Evolutionary conservation across 2,329 filamentous ascomycete species (phyloP).

Genomic region (Scopulariopsis brevicaulis): DNA sequence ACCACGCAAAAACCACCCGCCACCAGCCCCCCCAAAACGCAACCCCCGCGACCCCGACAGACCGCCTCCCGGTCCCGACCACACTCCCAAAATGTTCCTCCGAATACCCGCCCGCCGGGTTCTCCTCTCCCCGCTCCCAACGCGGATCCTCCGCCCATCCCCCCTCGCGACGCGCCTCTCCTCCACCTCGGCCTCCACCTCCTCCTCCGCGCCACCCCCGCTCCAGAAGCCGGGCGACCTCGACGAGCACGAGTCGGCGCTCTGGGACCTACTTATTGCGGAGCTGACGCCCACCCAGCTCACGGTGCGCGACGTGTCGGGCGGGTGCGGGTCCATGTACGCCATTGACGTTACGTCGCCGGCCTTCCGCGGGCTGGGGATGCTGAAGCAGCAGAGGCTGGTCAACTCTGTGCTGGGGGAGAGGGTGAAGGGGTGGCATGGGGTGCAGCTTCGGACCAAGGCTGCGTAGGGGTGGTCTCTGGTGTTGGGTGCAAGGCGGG

Average conservation of each 20-base stretch:
- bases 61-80: background rate
- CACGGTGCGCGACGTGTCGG: slow-evolving; percentile 67
- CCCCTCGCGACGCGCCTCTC: slow-evolving; percentile 7
- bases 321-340: slow-evolving; percentile 83
- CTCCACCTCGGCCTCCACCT: slow-evolving; percentile 13
- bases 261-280: slow-evolving; percentile 41
- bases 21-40: background rate
- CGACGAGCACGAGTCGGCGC: slow-evolving; percentile 42
- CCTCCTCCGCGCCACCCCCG: slow-evolving; percentile 18
- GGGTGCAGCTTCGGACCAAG: slow-evolving; percentile 67
- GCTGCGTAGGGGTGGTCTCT: slow-evolving; percentile 20
- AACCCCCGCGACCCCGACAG: background rate
- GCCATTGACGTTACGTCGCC: slow-evolving; percentile 66
- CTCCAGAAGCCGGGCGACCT: slow-evolving; percentile 36
- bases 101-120: slow-evolving; percentile 1
- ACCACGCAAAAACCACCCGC: background rate
- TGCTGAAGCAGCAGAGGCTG: slow-evolving; percentile 74
- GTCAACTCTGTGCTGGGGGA: slow-evolving; percentile 67
- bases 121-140: slow-evolving; percentile 1
- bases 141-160: slow-evolving; percentile 5
- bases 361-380: slow-evolving; percentile 56
- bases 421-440: slow-evolving; percentile 72
- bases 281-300: slow-evolving; percentile 40
- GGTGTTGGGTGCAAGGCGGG: background rate
- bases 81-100: slow-evolving; percentile 2